Evolutionary conservation across 495 filamentous ascomycete genomes (phyloP).

Genomic region (Tuber melanosporum): DNA sequence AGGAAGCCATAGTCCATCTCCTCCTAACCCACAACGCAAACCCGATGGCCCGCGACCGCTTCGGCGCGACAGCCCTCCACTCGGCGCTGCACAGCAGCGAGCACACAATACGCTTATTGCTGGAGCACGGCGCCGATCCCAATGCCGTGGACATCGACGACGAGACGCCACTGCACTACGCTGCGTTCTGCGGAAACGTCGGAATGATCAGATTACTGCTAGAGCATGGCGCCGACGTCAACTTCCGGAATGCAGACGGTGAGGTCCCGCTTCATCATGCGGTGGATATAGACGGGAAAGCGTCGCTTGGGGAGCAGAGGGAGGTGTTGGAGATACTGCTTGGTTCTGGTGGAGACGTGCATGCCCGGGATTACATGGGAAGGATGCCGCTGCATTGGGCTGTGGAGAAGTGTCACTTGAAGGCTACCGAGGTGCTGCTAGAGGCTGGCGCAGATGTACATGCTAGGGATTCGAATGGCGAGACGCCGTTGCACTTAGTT

Average conservation of each 20-base stretch:
- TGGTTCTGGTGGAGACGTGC: constrained; percentile 1
- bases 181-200: constrained; percentile 9
- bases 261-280: constrained; percentile 15
- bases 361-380: constrained; percentile 10
- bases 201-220: constrained; percentile 17
- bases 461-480: constrained; percentile 10
- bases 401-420: constrained; percentile 16
- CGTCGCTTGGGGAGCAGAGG: not conserved
- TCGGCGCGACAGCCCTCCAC: not conserved
- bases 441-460: constrained; percentile 19
- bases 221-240: not conserved
- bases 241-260: constrained; percentile 5
- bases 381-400: constrained; percentile 31
- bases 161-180: constrained; percentile 18
- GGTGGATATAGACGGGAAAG: not conserved
- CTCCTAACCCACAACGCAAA: not conserved
- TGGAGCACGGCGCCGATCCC: not conserved
- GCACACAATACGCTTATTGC: not conserved
- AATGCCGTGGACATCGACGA: not conserved
- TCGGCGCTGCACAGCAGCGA: not conserved
- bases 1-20: not conserved
- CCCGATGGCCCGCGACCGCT: not conserved
- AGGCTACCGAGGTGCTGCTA: constrained; percentile 19
- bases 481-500: constrained; percentile 30
- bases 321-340: not conserved